Conservation (phyloP, 495 filamentous ascomycete genomes). For the Neurospora sp. region DNA sequence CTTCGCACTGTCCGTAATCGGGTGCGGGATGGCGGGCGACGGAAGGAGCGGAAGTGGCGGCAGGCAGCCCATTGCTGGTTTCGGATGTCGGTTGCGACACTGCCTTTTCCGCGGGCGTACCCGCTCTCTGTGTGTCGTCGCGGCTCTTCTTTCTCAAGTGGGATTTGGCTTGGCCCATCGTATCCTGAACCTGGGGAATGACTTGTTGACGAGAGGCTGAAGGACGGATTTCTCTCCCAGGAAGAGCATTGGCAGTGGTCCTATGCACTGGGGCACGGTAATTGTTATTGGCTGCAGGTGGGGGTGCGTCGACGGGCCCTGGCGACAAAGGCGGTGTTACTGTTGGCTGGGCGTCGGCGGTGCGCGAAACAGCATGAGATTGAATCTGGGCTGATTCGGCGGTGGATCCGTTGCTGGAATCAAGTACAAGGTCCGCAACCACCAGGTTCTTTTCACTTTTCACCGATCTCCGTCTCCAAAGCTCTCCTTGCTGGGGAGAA, state of each 20-base stretch:
- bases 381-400: slow-evolving; percentile 15
- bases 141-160: slow-evolving; percentile 7
- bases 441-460: slow-evolving; percentile 30
- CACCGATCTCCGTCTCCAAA: slow-evolving; percentile 37
- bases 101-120: not conserved
- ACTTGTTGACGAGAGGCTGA: slow-evolving; percentile 11
- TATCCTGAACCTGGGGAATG: slow-evolving; percentile 5
- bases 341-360: slow-evolving; percentile 3
- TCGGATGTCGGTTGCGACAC: not conserved
- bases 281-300: not conserved
- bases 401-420: slow-evolving; percentile 35
- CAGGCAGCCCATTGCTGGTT: slow-evolving; percentile 4
- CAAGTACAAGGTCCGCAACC: slow-evolving; percentile 34
- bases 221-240: slow-evolving; percentile 25
- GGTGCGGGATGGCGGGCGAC: slow-evolving; percentile 13
- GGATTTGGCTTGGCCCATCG: slow-evolving; percentile 21
- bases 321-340: slow-evolving; percentile 4
- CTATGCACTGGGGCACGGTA: slow-evolving; percentile 9
- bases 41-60: slow-evolving; percentile 3
- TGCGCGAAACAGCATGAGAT: slow-evolving; percentile 2
- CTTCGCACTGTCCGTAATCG: slow-evolving; percentile 16
- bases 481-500: slow-evolving; percentile 28
- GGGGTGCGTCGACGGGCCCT: not conserved
- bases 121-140: not conserved
- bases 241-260: slow-evolving; percentile 13